phyloP scores from a whole-genome alignment of 176 grass and related monocot genomes.

The Eremochloa ophiuroides region DNA sequence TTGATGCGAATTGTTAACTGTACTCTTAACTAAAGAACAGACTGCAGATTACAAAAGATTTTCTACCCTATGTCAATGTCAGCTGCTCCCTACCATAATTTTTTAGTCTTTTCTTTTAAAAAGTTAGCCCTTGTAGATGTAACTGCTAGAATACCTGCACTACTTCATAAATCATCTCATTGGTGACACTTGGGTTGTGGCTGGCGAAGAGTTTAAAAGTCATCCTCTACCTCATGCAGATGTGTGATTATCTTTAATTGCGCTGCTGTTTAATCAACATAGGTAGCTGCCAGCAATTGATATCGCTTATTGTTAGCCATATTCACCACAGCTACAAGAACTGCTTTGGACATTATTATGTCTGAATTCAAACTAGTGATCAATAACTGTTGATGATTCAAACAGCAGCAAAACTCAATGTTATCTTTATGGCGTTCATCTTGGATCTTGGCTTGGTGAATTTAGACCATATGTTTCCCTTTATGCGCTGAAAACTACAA shows the following conservation, averaged over 20 bases:
- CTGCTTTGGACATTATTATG: not conserved
- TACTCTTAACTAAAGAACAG: not conserved
- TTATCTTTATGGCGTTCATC: not conserved
- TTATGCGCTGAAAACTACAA: not conserved
- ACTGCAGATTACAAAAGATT: not conserved
- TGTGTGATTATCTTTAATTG: not conserved
- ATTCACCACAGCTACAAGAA: not conserved
- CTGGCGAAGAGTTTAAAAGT: not conserved
- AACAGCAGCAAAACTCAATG: not conserved
- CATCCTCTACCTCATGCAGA: not conserved
- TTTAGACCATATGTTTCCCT: not conserved
- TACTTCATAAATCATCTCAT: not conserved
- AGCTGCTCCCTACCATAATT: not conserved
- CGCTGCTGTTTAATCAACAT: not conserved
- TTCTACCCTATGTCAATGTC: not conserved
- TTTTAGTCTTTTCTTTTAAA: not conserved
- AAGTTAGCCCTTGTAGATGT: not conserved
- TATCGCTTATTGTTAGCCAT: constrained; percentile 6
- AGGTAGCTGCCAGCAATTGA: not conserved
- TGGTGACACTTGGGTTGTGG: not conserved
- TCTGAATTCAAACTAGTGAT: not conserved
- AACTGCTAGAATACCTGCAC: not conserved
- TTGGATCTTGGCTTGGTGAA: not conserved
- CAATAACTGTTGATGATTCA: not conserved
- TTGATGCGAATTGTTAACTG: not conserved